A percentile compares a stretch with the other conserved stretches of the same genome.
phyloP scores from a whole-genome alignment of 2,329 filamentous ascomycete genomes.

The Paramyrothecium roridum region DNA sequence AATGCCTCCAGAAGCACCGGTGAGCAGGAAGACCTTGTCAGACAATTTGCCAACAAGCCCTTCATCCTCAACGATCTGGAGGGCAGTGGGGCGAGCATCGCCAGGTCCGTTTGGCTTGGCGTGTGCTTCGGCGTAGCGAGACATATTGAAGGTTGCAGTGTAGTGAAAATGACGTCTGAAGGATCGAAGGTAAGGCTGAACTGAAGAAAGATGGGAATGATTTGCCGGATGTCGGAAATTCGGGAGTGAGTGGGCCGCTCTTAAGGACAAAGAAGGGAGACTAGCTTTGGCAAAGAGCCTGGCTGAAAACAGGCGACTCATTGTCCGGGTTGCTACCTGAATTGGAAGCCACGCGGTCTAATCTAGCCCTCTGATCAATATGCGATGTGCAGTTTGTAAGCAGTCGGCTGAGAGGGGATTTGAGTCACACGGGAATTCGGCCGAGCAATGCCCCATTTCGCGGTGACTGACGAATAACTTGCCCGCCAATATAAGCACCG shows the following conservation, averaged over 20 bases:
- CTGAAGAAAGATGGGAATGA: background rate
- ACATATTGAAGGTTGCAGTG: background rate
- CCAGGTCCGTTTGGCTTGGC: slow-evolving; percentile 10
- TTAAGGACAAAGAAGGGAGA: background rate
- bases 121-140: slow-evolving; percentile 13
- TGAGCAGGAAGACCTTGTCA: slow-evolving; percentile 35
- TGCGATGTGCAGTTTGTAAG: background rate
- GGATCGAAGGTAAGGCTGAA: background rate
- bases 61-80: slow-evolving; percentile 33
- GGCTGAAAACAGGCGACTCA: background rate
- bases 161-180: background rate
- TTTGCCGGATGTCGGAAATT: too few relatives aligned
- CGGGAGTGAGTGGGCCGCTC: too few relatives aligned
- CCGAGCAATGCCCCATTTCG: too few relatives aligned
- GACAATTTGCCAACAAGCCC: slow-evolving; percentile 22
- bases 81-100: slow-evolving; percentile 33
- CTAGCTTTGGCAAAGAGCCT: background rate
- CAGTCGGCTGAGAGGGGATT: too few relatives aligned
- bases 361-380: background rate
- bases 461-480: too few relatives aligned
- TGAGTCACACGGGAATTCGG: too few relatives aligned
- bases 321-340: background rate
- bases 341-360: background rate
- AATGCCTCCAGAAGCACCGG: slow-evolving; percentile 38
- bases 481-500: too few relatives aligned